These are phyloP conservation scores for Ramaria sp. DNA, from an alignment of 768 basidiomycete species.

Conservation along the genomic window DNA sequence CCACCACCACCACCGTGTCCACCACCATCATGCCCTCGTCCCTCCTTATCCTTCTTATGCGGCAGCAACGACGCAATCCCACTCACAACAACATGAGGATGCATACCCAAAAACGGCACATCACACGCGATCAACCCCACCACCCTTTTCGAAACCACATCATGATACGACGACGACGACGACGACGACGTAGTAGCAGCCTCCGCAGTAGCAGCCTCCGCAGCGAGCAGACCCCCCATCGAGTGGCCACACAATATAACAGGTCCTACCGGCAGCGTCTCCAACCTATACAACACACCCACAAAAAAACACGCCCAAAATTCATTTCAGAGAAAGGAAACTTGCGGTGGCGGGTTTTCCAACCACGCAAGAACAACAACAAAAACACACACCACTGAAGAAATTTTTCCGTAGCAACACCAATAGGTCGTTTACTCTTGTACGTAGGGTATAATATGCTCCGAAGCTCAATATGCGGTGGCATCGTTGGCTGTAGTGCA, in stretches of 20 bases:
- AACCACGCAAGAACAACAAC: not conserved
- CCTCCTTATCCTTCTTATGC: conserved; percentile 14
- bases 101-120: conserved; percentile 50
- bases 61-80: conserved; percentile 46
- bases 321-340: too few species aligned
- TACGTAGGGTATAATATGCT: conserved; percentile 50
- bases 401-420: conserved; percentile 39
- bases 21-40: conserved; percentile 2
- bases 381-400: conserved; percentile 36
- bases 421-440: conserved; percentile 43
- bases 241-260: conserved; percentile 48
- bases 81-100: conserved; percentile 47
- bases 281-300: conserved; percentile 28
- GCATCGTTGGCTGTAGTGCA: conserved; percentile 21
- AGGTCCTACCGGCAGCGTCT: conserved; percentile 42
- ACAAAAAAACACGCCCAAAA: conserved; percentile 1
- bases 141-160: conserved; percentile 29
- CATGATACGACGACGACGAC: too few species aligned
- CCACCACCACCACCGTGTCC: not conserved
- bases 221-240: conserved; percentile 51
- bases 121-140: conserved; percentile 48
- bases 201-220: conserved; percentile 43
- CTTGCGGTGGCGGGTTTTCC: too few species aligned
- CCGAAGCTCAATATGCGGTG: conserved; percentile 27
- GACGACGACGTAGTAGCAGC: too few species aligned